Evolutionary conservation across 2,329 filamentous ascomycete genomes (phyloP).

Genomic region (Diaporthe amygdali): DNA sequence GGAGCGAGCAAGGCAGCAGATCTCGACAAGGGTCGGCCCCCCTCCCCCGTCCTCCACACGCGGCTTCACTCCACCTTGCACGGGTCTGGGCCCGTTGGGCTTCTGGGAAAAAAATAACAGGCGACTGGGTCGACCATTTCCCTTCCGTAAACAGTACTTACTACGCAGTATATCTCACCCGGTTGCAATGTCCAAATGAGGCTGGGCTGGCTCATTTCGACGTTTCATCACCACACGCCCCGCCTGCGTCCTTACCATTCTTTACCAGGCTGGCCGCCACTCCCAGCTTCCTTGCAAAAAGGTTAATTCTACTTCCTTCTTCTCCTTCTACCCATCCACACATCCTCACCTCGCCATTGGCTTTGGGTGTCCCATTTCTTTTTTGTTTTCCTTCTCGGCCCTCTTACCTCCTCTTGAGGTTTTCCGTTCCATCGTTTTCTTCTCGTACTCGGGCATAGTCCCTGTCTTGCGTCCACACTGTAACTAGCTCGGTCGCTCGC

Average conservation of each 20-base stretch:
- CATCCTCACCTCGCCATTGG: constrained; percentile 23
- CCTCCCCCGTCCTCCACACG: constrained; percentile 17
- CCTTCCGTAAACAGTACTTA: constrained; percentile 33
- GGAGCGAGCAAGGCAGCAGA: constrained; percentile 19
- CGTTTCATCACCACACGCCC: constrained; percentile 48
- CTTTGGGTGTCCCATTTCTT: constrained; percentile 7
- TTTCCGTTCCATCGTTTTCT: constrained; percentile 11
- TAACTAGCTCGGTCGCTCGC: constrained; percentile 24
- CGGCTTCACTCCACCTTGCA: constrained; percentile 24
- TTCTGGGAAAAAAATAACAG: constrained; percentile 21
- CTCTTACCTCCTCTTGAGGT: constrained; percentile 19
- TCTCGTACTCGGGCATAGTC: constrained; percentile 6
- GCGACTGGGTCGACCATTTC: constrained; percentile 32
- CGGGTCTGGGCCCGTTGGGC: constrained; percentile 24
- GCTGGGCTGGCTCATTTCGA: constrained; percentile 47
- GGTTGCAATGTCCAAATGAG: constrained; percentile 50
- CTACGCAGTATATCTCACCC: constrained; percentile 31
- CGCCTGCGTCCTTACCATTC: constrained; percentile 43
- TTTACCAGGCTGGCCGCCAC: constrained; percentile 52
- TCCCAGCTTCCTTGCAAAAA: constrained; percentile 47
- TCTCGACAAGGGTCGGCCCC: constrained; percentile 21
- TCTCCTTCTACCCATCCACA: constrained; percentile 17
- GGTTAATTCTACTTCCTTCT: constrained; percentile 41
- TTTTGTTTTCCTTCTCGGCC: constrained; percentile 23
- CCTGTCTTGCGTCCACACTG: constrained; percentile 20